Conservation (phyloP, 2,329 filamentous ascomycete genomes). For the Colletotrichum eleusines region DNA sequence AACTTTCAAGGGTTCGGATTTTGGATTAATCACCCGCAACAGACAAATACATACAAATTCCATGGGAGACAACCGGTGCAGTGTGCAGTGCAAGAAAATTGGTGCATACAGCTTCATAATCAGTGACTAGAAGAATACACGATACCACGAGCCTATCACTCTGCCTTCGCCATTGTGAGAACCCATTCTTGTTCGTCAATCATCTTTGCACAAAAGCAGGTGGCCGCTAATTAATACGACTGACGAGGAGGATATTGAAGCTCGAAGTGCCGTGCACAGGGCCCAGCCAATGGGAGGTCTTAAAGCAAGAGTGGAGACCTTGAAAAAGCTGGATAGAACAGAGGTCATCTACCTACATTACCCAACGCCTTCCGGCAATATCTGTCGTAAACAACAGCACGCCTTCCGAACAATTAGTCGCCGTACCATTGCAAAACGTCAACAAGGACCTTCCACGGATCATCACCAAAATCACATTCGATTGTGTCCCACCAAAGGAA, state of each 20-base stretch:
- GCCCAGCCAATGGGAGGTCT: conserved; percentile 6
- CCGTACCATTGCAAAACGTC: not conserved
- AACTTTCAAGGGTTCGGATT: not conserved
- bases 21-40: not conserved
- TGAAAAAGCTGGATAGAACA: conserved; percentile 20
- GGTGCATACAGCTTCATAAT: not conserved
- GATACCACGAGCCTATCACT: not conserved
- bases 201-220: not conserved
- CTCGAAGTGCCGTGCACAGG: not conserved
- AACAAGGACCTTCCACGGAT: not conserved
- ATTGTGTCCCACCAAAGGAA: not conserved
- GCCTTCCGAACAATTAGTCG: not conserved
- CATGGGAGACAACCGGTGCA: no score
- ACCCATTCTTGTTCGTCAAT: not conserved
- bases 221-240: not conserved
- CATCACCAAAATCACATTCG: not conserved
- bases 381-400: not conserved
- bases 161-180: not conserved
- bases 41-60: not conserved
- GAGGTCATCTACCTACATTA: not conserved
- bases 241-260: not conserved
- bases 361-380: not conserved
- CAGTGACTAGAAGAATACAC: not conserved
- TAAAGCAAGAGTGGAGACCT: conserved; percentile 9
- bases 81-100: not conserved